Conservation (phyloP, 2,329 filamentous ascomycete genomes). For the Aureobasidium sp. region DNA sequence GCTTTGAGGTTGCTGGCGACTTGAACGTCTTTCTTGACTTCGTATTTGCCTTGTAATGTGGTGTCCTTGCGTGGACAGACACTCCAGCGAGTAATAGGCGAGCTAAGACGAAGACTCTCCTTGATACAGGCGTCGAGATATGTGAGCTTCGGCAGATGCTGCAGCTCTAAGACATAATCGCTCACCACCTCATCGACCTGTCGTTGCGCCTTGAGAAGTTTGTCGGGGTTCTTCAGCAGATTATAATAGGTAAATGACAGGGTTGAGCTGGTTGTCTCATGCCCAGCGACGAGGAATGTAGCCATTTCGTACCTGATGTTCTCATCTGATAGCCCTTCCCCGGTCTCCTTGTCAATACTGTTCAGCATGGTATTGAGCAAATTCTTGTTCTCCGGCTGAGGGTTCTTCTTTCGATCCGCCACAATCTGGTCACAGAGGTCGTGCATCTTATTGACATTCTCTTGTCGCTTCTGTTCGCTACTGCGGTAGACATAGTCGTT, state of each 20-base stretch:
- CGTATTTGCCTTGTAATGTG: conserved; percentile 32
- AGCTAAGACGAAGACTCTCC: conserved; percentile 50
- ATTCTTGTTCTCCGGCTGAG: conserved; percentile 36
- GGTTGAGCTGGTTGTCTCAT: conserved; percentile 21
- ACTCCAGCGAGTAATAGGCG: conserved; percentile 47
- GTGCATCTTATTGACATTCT: not conserved
- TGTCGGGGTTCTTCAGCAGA: conserved; percentile 45
- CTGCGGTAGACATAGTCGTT: not conserved
- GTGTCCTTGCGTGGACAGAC: conserved; percentile 28
- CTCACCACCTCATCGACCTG: conserved; percentile 51
- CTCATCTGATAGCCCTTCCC: conserved; percentile 49
- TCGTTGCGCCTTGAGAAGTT: conserved; percentile 43
- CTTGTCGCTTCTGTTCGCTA: not conserved
- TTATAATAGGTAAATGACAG: conserved; percentile 44
- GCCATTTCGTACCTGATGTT: conserved; percentile 63
- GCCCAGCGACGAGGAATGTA: conserved; percentile 54
- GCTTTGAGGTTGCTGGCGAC: conserved; percentile 29
- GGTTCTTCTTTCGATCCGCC: not conserved
- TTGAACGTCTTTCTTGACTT: conserved; percentile 29
- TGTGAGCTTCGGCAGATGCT: conserved; percentile 45
- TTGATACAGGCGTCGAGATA: conserved; percentile 51
- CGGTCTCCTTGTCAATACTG: conserved; percentile 55
- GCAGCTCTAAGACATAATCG: conserved; percentile 37
- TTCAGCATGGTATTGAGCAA: conserved; percentile 55
- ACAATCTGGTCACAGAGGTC: not conserved